phyloP scores from a whole-genome alignment of 2,329 filamentous ascomycete species.

The Fonsecaea monophora region DNA sequence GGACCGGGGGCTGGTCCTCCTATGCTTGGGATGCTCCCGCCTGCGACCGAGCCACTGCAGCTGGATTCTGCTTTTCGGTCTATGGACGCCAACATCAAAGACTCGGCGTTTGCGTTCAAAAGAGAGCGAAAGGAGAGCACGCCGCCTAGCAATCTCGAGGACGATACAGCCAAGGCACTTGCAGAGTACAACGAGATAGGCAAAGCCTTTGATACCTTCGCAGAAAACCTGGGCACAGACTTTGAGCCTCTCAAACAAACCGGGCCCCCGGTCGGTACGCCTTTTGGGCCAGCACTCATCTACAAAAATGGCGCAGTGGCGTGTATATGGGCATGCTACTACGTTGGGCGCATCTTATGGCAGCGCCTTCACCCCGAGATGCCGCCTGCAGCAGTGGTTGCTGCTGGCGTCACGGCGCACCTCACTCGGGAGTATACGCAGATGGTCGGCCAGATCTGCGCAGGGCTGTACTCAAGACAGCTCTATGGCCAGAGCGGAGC shows the following conservation, averaged over 20 bases:
- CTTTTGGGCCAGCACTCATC: constrained; percentile 81
- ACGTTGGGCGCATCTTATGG: constrained; percentile 83
- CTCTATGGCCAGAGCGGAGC: constrained; percentile 50
- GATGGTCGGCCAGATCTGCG: constrained; percentile 79
- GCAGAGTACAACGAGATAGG: constrained; percentile 72
- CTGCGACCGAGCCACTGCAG: constrained; percentile 47
- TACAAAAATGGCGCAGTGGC: constrained; percentile 89
- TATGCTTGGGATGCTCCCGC: constrained; percentile 59
- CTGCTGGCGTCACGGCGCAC: constrained; percentile 76
- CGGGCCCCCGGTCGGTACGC: constrained; percentile 65
- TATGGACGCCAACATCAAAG: constrained; percentile 51
- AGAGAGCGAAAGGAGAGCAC: constrained; percentile 38
- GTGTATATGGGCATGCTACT: constrained; percentile 84
- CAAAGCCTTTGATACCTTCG: constrained; percentile 52
- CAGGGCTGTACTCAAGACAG: constrained; percentile 61
- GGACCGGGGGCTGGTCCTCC: constrained; percentile 44
- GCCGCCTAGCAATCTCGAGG: constrained; percentile 61
- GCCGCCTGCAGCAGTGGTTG: constrained; percentile 88
- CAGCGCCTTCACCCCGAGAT: constrained; percentile 83
- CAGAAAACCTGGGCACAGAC: constrained; percentile 70
- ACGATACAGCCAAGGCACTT: constrained; percentile 71
- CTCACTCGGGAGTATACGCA: constrained; percentile 75
- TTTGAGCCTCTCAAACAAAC: constrained; percentile 79
- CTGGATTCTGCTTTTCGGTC: constrained; percentile 62
- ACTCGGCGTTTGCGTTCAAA: constrained; percentile 41